Evolutionary conservation across 2,329 filamentous ascomycete genomes (phyloP).

Genomic region (Calonectria pteridis): DNA sequence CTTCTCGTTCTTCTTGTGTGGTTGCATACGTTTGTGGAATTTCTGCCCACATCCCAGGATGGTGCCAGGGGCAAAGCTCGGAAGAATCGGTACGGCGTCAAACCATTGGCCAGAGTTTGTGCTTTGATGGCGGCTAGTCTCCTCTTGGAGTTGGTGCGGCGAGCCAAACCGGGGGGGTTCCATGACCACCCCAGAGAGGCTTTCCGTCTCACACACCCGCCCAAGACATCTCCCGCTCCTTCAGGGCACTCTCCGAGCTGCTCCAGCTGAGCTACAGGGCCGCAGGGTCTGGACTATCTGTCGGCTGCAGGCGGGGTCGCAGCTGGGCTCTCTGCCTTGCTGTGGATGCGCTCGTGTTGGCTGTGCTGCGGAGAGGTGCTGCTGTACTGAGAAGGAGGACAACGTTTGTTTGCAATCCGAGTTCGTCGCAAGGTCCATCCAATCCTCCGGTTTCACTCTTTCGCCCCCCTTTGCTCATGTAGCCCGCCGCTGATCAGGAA

Average conservation of each 20-base stretch:
- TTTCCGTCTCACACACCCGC: constrained; percentile 5
- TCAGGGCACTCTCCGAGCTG: constrained; percentile 5
- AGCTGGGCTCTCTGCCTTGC: not conserved
- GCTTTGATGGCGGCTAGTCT: not conserved
- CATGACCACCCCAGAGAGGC: constrained; percentile 1
- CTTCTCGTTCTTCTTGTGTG: not conserved
- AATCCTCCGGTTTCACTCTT: constrained; percentile 21
- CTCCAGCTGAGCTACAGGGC: not conserved
- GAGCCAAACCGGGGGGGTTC: constrained; percentile 3
- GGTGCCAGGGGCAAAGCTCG: constrained; percentile 28
- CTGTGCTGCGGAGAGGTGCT: not conserved
- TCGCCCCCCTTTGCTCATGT: not conserved
- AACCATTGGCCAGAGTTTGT: constrained; percentile 28
- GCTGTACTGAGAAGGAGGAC: not conserved
- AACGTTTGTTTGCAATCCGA: constrained; percentile 2
- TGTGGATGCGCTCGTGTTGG: not conserved
- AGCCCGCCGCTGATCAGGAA: not conserved
- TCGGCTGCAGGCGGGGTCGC: not conserved
- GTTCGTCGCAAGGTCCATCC: constrained; percentile 10
- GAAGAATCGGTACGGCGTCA: constrained; percentile 1
- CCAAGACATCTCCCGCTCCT: constrained; percentile 2
- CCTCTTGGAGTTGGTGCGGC: constrained; percentile 13
- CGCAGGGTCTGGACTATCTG: not conserved
- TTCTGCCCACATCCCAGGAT: constrained; percentile 27
- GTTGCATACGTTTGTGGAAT: constrained; percentile 29